Conservation (phyloP, 2,329 filamentous ascomycete species). For the Penicillium olsonii region DNA sequence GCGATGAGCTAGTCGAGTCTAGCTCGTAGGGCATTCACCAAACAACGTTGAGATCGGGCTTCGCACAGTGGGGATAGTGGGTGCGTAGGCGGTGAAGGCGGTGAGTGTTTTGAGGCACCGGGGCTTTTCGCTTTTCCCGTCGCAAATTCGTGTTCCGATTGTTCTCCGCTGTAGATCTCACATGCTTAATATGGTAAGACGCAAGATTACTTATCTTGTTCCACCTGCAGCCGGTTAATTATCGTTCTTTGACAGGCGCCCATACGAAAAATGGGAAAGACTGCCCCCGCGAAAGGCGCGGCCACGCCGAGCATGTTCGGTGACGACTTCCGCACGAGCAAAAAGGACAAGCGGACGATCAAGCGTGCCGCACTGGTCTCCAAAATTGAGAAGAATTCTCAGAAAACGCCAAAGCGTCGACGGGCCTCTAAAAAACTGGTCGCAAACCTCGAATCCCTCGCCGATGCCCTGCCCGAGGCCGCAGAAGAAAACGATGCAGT, state of each 20-base stretch:
- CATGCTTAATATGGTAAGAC: conserved; percentile 13
- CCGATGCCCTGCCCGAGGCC: conserved; percentile 73
- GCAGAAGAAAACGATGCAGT: conserved; percentile 47
- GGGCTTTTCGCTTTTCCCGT: conserved; percentile 10
- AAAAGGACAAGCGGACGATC: conserved; percentile 80
- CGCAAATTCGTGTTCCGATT: conserved; percentile 7
- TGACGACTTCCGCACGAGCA: conserved; percentile 65
- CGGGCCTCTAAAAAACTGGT: conserved; percentile 76
- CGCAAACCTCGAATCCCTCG: conserved; percentile 72
- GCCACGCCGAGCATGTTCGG: conserved; percentile 19
- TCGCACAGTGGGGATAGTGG: conserved; percentile 14
- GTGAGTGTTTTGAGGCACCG: conserved; percentile 1
- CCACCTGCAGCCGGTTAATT: conserved; percentile 15
- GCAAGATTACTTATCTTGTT: conserved; percentile 5
- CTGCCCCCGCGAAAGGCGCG: conserved; percentile 18
- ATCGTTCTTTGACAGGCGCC: conserved; percentile 29
- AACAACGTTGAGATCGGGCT: conserved; percentile 18
- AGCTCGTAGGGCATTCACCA: conserved; percentile 7
- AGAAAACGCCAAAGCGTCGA: conserved; percentile 63
- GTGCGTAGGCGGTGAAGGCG: conserved; percentile 1
- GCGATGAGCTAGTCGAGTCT: not conserved
- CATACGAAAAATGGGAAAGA: conserved; percentile 21
- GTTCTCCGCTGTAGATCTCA: conserved; percentile 11
- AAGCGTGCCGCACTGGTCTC: conserved; percentile 79
- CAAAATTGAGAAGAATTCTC: conserved; percentile 66